Conservation (phyloP, 192 early-diverging fungal genomes). For the Phycomyces blakesleeanus region DNA sequence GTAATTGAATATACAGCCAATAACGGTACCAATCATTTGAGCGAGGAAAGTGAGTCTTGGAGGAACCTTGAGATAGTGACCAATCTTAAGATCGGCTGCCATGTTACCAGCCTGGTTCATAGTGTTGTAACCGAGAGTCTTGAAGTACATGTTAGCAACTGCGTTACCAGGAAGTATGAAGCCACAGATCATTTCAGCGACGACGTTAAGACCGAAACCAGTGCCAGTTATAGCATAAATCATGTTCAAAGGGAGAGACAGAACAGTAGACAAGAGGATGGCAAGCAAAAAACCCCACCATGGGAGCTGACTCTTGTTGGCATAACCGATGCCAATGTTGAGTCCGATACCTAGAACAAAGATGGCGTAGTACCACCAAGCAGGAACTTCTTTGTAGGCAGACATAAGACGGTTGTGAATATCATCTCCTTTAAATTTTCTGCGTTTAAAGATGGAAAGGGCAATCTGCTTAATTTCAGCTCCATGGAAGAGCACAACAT, state of each 20-base stretch:
- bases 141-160: slow-evolving; percentile 55
- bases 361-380: slow-evolving; percentile 66
- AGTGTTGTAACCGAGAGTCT: slow-evolving; percentile 45
- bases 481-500: slow-evolving; percentile 61
- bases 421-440: slow-evolving; percentile 38
- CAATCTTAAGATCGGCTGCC: slow-evolving; percentile 53
- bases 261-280: slow-evolving; percentile 35
- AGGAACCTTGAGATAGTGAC: slow-evolving; percentile 74
- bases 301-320: slow-evolving; percentile 27
- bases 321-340: slow-evolving; percentile 38
- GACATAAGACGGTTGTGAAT: slow-evolving; percentile 63
- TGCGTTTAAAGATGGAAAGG: slow-evolving; percentile 36
- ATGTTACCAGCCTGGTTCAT: slow-evolving; percentile 41
- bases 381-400: slow-evolving; percentile 63
- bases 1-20: slow-evolving; percentile 62
- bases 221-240: slow-evolving; percentile 51
- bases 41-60: slow-evolving; percentile 67
- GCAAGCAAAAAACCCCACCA: slow-evolving; percentile 38
- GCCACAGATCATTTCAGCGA: slow-evolving; percentile 63
- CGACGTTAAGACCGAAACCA: slow-evolving; percentile 49
- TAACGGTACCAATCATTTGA: slow-evolving; percentile 63
- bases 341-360: slow-evolving; percentile 46
- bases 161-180: slow-evolving; percentile 55
- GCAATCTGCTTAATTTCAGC: slow-evolving; percentile 51
- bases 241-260: slow-evolving; percentile 52